These are phyloP conservation scores for Hysterium pulicare DNA, from an alignment of 2,329 filamentous ascomycete species.

Conservation along the genomic window DNA sequence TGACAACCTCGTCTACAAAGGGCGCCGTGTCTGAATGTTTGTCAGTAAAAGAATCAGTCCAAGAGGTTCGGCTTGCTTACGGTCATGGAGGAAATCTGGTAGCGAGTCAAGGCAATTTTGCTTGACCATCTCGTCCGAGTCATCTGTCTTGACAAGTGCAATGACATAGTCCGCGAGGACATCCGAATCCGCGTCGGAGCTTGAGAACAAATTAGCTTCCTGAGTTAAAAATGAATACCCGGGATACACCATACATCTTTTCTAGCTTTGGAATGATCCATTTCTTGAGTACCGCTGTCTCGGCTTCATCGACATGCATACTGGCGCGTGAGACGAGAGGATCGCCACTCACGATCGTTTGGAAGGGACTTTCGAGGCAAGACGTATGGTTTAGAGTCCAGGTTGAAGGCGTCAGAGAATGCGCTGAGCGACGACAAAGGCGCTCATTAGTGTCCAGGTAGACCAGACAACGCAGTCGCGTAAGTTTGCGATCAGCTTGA, in stretches of 20 bases:
- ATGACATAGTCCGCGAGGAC: conserved; percentile 84
- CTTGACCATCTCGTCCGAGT: conserved; percentile 61
- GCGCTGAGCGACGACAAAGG: no score
- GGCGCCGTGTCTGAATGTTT: conserved; percentile 48
- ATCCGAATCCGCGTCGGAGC: conserved; percentile 75
- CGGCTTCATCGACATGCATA: conserved; percentile 55
- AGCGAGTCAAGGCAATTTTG: conserved; percentile 69
- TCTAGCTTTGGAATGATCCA: conserved; percentile 78
- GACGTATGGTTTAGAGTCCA: no score
- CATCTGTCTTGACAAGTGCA: conserved; percentile 69
- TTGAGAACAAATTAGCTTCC: conserved; percentile 27
- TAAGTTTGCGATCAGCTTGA: no score
- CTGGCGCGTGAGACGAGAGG: no score
- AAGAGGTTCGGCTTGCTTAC: conserved; percentile 38
- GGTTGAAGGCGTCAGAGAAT: no score
- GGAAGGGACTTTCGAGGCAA: no score
- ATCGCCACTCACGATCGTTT: no score
- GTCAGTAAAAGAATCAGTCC: conserved; percentile 1
- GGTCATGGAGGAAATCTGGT: conserved; percentile 70
- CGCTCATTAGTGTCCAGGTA: no score
- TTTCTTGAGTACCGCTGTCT: conserved; percentile 61
- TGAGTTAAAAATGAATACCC: not conserved
- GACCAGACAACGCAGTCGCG: no score
- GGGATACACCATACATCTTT: conserved; percentile 61
- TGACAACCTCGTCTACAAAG: conserved; percentile 71